Evolutionary conservation across 1,284 basidiomycete species (phyloP), one percentile per base, ranked within the genome.

Genomic region (Ceratobasidium sp.): DNA sequence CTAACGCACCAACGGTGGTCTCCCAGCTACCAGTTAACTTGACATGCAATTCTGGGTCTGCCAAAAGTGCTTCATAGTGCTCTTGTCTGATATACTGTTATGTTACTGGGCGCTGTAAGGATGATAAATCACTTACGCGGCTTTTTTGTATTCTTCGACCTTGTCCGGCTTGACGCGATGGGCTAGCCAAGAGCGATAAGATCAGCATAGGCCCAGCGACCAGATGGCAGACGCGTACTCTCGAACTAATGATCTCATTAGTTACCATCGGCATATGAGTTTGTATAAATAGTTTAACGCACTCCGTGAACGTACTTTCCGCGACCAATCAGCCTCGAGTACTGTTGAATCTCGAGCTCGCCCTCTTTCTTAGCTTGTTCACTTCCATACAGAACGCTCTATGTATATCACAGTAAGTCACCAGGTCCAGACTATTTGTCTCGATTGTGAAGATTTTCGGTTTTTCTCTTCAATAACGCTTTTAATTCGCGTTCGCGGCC

Each of bases 11-110:
- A 40, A 98, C 89, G 52, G 94, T 83, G 0, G 93, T 91, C 85
- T 98, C 96, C 94, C 96, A 98, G 82, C 91, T 94, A 42, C 96
- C 96, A 2, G 93, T 94, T 77, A 98, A 87, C 85, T 97, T 96
- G 79, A 96, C 92, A 71, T 92, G 89, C 68, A 96, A 84, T 65
- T 91, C 88, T 26, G 90, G 84, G 82, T 95, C 92, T 65, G 91
- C 89, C 83, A 91, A 91, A 77, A 98, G 88, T 20, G 92, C 91
- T 42, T 89, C 88, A 83, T 96, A 97, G 85, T 95, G 97, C 50
- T 87, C 87, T 84, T 94, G 93, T 17, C 94, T 95, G 82, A 20
- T 66, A 5, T 13, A 20, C 13, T 42, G 15, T 44, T 64, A 59
- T 62, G 15, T 50, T 52, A 5, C 6, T 26, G 20, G 15, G 12